Base-by-base conservation (phyloP, 2,329 filamentous ascomycete genomes). In the Aspergillus melleus region DNA sequence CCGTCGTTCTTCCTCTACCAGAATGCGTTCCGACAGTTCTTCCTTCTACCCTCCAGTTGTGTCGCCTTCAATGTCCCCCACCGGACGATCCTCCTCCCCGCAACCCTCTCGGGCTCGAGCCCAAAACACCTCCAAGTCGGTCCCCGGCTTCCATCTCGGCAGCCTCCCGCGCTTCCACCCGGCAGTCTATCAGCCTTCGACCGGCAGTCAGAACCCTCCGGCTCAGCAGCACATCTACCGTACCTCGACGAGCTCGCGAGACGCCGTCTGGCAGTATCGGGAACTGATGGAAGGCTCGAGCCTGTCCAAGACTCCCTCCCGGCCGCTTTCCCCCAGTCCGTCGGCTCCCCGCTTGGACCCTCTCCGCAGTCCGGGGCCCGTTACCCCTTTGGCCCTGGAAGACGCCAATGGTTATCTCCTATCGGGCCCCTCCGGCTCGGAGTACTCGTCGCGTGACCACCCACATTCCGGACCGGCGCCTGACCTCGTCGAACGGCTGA, bases 161-260 rank as follows among this genome's bases (percentile, higher is more conserved):
- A 76, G 65, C 51, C 69, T 81, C 19, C 79, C 79, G n/a, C 74
- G 78, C 29, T 80, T 79, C 63, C 78, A 81, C 64, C 79, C 79
- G 1, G 74, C 77, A 10, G 75, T 79, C 58, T 81, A 79, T 60
- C 76, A 76, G 55, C 68, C 75, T 6, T 61, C 66, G 9, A 63
- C 63, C 47, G 66, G 58, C 52, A 61, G 68, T 10, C 67, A 69
- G 54, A 66, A 59, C 26, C 29, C 62, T 26, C 63, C 64, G 22
- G 60, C 58, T 14, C 75, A 73, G 59, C 72, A 73, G 26, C 64
- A 67, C 30, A 65, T 69, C 4, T 72, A 76, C 56, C 74, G 70
- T 57, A 70, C 70, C 50, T 61, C 69, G 22, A 72, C 71, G 2
- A 70, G 67, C 36, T 76, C 75, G 53, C 76, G 77, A 44, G 77